A percentile compares a stretch with the other conserved stretches of the same genome.
Conservation (phyloP, 148 eudicot species). For the Limonium bicolor region DNA sequence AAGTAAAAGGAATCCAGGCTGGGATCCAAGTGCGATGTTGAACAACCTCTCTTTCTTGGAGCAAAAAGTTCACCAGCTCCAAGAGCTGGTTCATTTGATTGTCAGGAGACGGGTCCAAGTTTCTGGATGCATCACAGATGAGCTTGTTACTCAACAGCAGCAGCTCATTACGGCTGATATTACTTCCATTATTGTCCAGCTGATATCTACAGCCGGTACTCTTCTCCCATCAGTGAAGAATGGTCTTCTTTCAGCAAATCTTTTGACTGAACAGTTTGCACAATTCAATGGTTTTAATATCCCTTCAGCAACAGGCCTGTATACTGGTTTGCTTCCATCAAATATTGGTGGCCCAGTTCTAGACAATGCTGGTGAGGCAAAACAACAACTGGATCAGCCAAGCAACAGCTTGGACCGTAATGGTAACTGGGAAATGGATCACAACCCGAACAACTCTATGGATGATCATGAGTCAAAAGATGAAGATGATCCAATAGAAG, state of each 20-base stretch:
- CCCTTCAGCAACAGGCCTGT: constrained; percentile 3
- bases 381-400: constrained; percentile 14
- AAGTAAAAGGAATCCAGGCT: constrained; percentile 16
- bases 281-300: constrained; percentile 8
- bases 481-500: constrained; percentile 52
- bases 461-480: constrained; percentile 41
- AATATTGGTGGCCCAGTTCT: constrained; percentile 12
- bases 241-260: constrained; percentile 9
- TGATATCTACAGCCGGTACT: constrained; percentile 47
- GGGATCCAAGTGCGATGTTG: constrained; percentile 38
- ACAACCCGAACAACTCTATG: constrained; percentile 1
- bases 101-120: constrained; percentile 19
- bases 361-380: not conserved
- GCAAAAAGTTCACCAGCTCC: constrained; percentile 50
- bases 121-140: constrained; percentile 14
- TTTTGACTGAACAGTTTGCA: constrained; percentile 9
- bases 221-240: constrained; percentile 43
- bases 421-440: constrained; percentile 10
- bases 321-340: constrained; percentile 3
- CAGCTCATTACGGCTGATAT: constrained; percentile 47
- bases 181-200: constrained; percentile 40
- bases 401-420: constrained; percentile 16
- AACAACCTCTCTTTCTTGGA: constrained; percentile 40
- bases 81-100: constrained; percentile 34
- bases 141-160: constrained; percentile 38